phyloP scores from a whole-genome alignment of 352 stramenopile species.

The Globisporangium spinosum region DNA sequence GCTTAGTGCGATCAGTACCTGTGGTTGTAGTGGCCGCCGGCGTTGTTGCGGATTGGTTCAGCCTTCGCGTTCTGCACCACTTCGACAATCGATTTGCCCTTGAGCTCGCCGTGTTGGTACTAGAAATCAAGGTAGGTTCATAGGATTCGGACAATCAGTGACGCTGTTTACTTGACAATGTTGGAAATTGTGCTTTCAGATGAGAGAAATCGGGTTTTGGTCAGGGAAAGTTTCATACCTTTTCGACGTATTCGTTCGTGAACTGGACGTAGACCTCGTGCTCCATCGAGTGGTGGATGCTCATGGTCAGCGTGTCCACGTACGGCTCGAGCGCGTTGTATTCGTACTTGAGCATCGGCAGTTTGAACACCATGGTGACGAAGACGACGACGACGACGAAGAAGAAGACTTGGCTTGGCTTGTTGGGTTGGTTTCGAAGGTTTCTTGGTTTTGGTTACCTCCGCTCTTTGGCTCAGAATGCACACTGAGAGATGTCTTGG shows the following conservation, averaged over 20 bases:
- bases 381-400: neutral
- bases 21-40: slow-evolving; percentile 31
- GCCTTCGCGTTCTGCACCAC: slow-evolving; percentile 30
- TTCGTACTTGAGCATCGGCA: slow-evolving; percentile 42
- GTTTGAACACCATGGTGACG: slow-evolving; percentile 32
- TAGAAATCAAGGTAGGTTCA: slow-evolving; percentile 1
- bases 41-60: slow-evolving; percentile 28
- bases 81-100: slow-evolving; percentile 30
- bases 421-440: neutral
- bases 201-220: neutral
- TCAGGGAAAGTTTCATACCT: slow-evolving; percentile 30
- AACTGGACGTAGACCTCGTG: slow-evolving; percentile 41
- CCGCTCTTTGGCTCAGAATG: neutral
- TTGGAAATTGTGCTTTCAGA: neutral
- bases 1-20: neutral
- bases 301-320: slow-evolving; percentile 52
- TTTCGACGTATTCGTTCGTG: slow-evolving; percentile 35
- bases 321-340: slow-evolving; percentile 54
- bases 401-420: neutral
- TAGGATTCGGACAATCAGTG: neutral
- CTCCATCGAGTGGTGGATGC: slow-evolving; percentile 52
- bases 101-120: slow-evolving; percentile 33
- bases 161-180: neutral
- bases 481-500: neutral
- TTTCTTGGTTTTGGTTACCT: neutral